Evolutionary conservation across 768 basidiomycete genomes (phyloP).

Genomic region (Podaxis sp.): DNA sequence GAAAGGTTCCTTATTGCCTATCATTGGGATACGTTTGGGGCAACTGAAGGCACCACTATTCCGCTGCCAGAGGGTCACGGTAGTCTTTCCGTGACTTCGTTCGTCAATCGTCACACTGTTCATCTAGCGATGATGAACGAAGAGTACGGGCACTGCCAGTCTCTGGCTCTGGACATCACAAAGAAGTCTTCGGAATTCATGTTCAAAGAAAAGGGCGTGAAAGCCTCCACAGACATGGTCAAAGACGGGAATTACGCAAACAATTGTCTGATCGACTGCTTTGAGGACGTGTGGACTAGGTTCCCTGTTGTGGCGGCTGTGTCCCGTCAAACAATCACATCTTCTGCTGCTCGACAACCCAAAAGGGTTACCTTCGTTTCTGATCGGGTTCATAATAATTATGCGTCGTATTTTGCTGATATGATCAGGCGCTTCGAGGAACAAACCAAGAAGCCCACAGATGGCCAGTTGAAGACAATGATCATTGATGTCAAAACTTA

Average conservation of each 20-base stretch:
- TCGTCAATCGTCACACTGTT: slow-evolving; percentile 38
- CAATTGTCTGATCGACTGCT: slow-evolving; percentile 56
- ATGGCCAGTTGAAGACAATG: slow-evolving; percentile 38
- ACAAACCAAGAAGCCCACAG: slow-evolving; percentile 50
- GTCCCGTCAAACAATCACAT: slow-evolving; percentile 36
- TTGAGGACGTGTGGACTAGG: slow-evolving; percentile 58
- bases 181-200: slow-evolving; percentile 54
- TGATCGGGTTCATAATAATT: slow-evolving; percentile 25
- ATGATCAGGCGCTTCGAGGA: slow-evolving; percentile 47
- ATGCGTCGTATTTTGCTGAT: slow-evolving; percentile 40
- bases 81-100: slow-evolving; percentile 39
- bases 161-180: slow-evolving; percentile 51
- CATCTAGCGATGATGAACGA: slow-evolving; percentile 44
- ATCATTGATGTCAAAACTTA: slow-evolving; percentile 22
- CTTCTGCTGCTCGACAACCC: slow-evolving; percentile 27
- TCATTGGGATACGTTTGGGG: slow-evolving; percentile 59
- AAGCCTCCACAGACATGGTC: slow-evolving; percentile 16
- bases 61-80: slow-evolving; percentile 26
- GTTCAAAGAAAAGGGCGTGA: slow-evolving; percentile 43
- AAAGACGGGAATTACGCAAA: slow-evolving; percentile 26
- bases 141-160: slow-evolving; percentile 29
- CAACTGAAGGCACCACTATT: slow-evolving; percentile 40
- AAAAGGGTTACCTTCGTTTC: slow-evolving; percentile 45
- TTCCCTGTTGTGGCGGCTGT: slow-evolving; percentile 58
- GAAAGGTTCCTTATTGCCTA: slow-evolving; percentile 25